phyloP scores from a whole-genome alignment of 1,139 yeast genomes.

The Lodderomyces pseudojiufengensis region DNA sequence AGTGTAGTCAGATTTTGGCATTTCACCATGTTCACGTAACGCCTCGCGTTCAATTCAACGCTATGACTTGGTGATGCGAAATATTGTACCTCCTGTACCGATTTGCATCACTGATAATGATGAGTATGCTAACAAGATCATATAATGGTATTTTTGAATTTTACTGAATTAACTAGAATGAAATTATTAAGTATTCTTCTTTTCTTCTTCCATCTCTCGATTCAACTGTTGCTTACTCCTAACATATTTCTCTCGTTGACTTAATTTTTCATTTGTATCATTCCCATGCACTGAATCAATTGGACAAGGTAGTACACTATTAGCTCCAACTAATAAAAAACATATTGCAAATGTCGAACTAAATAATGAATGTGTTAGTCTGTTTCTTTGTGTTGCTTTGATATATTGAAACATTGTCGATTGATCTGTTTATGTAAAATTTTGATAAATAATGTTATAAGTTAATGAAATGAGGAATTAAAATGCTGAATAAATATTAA shows the following conservation, averaged over 20 bases:
- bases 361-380: conserved; percentile 63
- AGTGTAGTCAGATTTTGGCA: too few relatives aligned
- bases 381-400: conserved; percentile 54
- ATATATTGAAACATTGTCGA: conserved; percentile 22
- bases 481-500: too few relatives aligned
- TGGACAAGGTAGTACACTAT: conserved; percentile 73
- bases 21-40: too few relatives aligned
- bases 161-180: too few relatives aligned
- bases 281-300: conserved; percentile 49
- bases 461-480: too few relatives aligned
- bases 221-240: conserved; percentile 3
- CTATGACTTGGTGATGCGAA: too few relatives aligned
- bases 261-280: conserved; percentile 36
- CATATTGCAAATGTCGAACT: conserved; percentile 75
- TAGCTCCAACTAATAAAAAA: conserved; percentile 65
- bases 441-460: background rate
- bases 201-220: conserved; percentile 9
- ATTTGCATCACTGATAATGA: too few relatives aligned
- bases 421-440: too few relatives aligned
- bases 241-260: conserved; percentile 5
- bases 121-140: too few relatives aligned
- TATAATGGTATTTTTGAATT: too few relatives aligned
- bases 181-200: conserved; percentile 2
- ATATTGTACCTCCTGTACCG: too few relatives aligned
- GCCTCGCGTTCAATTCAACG: too few relatives aligned